Conservation (phyloP, 257 asterid genomes). For the Solanum infundibuliforme region DNA sequence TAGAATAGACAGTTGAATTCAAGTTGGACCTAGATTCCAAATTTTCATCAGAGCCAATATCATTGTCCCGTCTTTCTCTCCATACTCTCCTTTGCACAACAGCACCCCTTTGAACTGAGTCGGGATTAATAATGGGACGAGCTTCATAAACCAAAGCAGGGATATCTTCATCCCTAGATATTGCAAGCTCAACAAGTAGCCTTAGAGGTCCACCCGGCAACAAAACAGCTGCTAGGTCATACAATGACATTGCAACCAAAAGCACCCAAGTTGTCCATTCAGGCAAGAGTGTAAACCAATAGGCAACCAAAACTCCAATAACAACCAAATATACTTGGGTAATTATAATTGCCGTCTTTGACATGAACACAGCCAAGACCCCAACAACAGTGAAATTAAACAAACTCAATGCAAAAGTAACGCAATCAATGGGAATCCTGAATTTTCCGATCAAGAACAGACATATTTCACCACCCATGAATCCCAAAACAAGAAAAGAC, state of each 20-base stretch:
- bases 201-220: conserved; percentile 92
- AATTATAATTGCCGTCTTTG: conserved; percentile 55
- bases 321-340: conserved; percentile 77
- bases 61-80: conserved; percentile 42
- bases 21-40: conserved; percentile 2
- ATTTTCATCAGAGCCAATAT: conserved; percentile 13
- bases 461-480: conserved; percentile 82
- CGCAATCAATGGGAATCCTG: conserved; percentile 57
- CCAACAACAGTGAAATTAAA: conserved; percentile 84
- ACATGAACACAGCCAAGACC: conserved; percentile 65
- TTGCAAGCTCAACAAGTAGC: conserved; percentile 91
- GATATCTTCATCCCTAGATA: conserved; percentile 88
- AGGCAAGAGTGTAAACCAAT: conserved; percentile 94
- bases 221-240: conserved; percentile 96
- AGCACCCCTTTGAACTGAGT: conserved; percentile 16
- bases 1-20: conserved; percentile 5
- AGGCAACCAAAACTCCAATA: conserved; percentile 87
- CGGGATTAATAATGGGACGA: conserved; percentile 39
- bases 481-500: conserved; percentile 71
- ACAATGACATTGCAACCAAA: conserved; percentile 88
- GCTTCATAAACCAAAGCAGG: conserved; percentile 99
- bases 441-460: conserved; percentile 39
- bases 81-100: conserved; percentile 58
- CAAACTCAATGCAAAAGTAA: conserved; percentile 52
- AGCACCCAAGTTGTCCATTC: conserved; percentile 98